Evolutionary conservation across 2,329 filamentous ascomycete species (phyloP).

Genomic region (Sarocladium strictum): DNA sequence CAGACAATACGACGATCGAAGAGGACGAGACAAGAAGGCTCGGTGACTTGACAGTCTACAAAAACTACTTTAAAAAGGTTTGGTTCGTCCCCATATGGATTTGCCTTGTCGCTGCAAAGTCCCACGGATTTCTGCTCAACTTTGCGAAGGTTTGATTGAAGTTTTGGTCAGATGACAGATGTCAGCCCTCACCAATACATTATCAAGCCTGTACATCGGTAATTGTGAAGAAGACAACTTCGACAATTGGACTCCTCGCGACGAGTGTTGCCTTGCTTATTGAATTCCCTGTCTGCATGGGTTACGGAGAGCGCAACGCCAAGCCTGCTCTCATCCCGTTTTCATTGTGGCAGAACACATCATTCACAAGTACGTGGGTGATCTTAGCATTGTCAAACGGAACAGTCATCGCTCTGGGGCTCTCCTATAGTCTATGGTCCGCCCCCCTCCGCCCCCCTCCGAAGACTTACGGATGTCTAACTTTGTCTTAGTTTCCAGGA

Average conservation of each 20-base stretch:
- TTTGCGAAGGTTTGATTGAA: slow-evolving; percentile 33
- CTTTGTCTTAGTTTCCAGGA: background rate
- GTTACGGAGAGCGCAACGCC: background rate
- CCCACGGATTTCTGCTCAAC: slow-evolving; percentile 20
- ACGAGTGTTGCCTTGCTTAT: background rate
- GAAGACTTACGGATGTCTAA: background rate
- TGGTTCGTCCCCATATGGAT: background rate
- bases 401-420: background rate
- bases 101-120: background rate
- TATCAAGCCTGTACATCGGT: slow-evolving; percentile 22
- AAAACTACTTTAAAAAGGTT: background rate
- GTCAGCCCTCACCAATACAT: slow-evolving; percentile 2
- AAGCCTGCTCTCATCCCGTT: background rate
- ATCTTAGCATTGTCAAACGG: background rate
- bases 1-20: slow-evolving; percentile 26
- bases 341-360: background rate
- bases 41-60: background rate
- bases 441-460: background rate
- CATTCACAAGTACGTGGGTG: background rate
- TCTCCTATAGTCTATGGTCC: background rate
- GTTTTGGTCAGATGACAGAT: slow-evolving; percentile 31
- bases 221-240: slow-evolving; percentile 17
- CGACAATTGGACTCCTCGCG: background rate
- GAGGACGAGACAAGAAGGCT: background rate
- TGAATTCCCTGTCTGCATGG: background rate